These are phyloP conservation scores for Penicillium sumatraense DNA, from an alignment of 2,329 filamentous ascomycete species.

Conservation along the genomic window DNA sequence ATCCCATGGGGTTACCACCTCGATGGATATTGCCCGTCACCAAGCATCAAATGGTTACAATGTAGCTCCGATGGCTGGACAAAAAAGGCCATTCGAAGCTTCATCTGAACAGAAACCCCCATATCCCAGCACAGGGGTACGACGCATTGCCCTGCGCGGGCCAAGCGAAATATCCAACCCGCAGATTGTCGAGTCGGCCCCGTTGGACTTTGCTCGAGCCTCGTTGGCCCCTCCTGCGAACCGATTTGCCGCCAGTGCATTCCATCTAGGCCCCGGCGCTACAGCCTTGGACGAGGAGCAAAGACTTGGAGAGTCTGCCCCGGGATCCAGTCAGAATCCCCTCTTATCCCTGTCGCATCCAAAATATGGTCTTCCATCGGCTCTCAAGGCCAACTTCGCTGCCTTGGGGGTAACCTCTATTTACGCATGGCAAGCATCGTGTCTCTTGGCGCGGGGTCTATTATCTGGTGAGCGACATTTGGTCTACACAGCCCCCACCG, in stretches of 20 bases:
- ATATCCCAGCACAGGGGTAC: not conserved
- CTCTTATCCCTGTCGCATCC: constrained; percentile 65
- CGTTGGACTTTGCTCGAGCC: constrained; percentile 34
- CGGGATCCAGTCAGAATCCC: constrained; percentile 45
- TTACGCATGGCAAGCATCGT: constrained; percentile 80
- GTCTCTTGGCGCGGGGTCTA: constrained; percentile 69
- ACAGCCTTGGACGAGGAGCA: constrained; percentile 15
- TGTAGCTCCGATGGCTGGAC: constrained; percentile 51
- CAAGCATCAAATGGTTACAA: constrained; percentile 38
- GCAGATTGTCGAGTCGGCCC: constrained; percentile 17
- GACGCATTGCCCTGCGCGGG: constrained; percentile 12
- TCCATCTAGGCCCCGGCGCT: constrained; percentile 32
- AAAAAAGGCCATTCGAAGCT: constrained; percentile 49
- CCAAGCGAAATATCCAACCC: constrained; percentile 10
- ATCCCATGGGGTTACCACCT: constrained; percentile 58
- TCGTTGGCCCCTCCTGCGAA: constrained; percentile 28
- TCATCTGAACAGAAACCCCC: constrained; percentile 4
- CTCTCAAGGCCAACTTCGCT: constrained; percentile 67
- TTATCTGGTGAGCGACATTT: constrained; percentile 69
- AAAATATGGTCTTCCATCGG: constrained; percentile 64
- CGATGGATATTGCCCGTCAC: constrained; percentile 47
- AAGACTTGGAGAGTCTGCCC: constrained; percentile 53
- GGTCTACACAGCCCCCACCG: constrained; percentile 79
- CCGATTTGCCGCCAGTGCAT: constrained; percentile 48
- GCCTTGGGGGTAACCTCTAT: constrained; percentile 72